phyloP scores from a whole-genome alignment of 2,329 filamentous ascomycete genomes.

The Fusarium succisae region DNA sequence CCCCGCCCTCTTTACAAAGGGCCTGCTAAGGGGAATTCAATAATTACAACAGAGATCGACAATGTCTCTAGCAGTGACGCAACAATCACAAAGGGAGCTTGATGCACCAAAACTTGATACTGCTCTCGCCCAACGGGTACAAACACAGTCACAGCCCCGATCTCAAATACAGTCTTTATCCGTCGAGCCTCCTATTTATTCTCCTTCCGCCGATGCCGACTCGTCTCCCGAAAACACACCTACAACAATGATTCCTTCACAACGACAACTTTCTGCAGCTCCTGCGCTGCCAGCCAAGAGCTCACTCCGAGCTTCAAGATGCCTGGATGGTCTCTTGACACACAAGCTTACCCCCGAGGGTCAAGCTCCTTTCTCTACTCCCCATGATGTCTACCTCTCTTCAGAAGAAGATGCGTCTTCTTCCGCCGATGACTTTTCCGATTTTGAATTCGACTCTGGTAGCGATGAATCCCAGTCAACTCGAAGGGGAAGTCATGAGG shows the following conservation, averaged over 20 bases:
- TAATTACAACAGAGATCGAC: slow-evolving; percentile 28
- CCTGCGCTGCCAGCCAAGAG: slow-evolving; percentile 63
- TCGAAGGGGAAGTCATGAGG: slow-evolving; percentile 59
- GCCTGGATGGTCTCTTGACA: slow-evolving; percentile 45
- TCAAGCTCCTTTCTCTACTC: slow-evolving; percentile 48
- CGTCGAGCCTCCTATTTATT: slow-evolving; percentile 40
- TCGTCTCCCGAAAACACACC: slow-evolving; percentile 32
- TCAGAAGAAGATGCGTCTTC: slow-evolving; percentile 73
- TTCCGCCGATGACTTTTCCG: slow-evolving; percentile 67
- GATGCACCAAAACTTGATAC: slow-evolving; percentile 33
- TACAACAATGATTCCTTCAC: slow-evolving; percentile 45
- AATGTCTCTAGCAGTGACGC: slow-evolving; percentile 41
- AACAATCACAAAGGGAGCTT: slow-evolving; percentile 33
- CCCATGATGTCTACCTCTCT: slow-evolving; percentile 70
- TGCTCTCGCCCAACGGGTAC: slow-evolving; percentile 25
- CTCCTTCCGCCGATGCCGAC: slow-evolving; percentile 38
- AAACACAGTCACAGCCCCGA: slow-evolving; percentile 25
- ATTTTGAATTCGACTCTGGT: slow-evolving; percentile 61
- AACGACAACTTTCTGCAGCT: slow-evolving; percentile 40
- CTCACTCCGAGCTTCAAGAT: slow-evolving; percentile 57
- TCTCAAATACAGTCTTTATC: slow-evolving; percentile 42
- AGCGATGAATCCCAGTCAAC: slow-evolving; percentile 46
- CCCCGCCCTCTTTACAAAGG: slow-evolving; percentile 28
- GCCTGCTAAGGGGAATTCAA: slow-evolving; percentile 30
- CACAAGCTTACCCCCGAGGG: slow-evolving; percentile 46